These are phyloP conservation scores for Selaginella tamariscina DNA, from an alignment of 75 land plant species.

Conservation along the genomic window DNA sequence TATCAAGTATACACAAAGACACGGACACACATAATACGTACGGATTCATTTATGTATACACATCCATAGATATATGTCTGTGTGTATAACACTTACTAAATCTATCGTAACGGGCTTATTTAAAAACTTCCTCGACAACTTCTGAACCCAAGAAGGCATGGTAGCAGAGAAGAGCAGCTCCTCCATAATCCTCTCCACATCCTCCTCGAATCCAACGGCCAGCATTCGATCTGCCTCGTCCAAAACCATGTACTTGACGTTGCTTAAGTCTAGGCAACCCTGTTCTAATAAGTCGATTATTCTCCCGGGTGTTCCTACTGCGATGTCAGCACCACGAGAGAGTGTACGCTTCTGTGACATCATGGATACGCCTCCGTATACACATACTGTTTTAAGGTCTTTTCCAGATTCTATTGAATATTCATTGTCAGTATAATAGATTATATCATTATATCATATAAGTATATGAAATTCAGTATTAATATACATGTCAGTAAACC, in stretches of 20 bases:
- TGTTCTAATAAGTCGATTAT: constrained; percentile 67
- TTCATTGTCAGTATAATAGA: too few relatives aligned
- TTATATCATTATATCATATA: too few relatives aligned
- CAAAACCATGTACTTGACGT: constrained; percentile 66
- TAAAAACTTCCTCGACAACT: constrained; percentile 69
- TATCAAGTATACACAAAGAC: too few relatives aligned
- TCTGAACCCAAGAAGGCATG: constrained; percentile 93
- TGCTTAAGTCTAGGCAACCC: constrained; percentile 43
- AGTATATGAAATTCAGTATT: too few relatives aligned
- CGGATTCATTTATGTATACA: too few relatives aligned
- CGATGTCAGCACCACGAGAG: constrained; percentile 78
- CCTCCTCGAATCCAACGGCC: constrained; percentile 97
- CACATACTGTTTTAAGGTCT: constrained; percentile 33
- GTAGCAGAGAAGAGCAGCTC: constrained; percentile 92
- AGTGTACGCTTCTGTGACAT: constrained; percentile 54
- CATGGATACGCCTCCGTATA: constrained; percentile 94
- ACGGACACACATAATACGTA: too few relatives aligned
- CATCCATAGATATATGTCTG: too few relatives aligned
- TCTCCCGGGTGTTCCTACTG: constrained; percentile 95
- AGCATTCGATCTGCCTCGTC: constrained; percentile 99
- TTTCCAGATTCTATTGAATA: not conserved
- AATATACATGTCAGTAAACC: too few relatives aligned
- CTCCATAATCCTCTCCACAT: constrained; percentile 69
- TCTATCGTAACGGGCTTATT: constrained; percentile 85
- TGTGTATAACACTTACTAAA: too few relatives aligned